phyloP scores from a whole-genome alignment of 2,329 filamentous ascomycete genomes.

The Aspergillus novofumigatus region DNA sequence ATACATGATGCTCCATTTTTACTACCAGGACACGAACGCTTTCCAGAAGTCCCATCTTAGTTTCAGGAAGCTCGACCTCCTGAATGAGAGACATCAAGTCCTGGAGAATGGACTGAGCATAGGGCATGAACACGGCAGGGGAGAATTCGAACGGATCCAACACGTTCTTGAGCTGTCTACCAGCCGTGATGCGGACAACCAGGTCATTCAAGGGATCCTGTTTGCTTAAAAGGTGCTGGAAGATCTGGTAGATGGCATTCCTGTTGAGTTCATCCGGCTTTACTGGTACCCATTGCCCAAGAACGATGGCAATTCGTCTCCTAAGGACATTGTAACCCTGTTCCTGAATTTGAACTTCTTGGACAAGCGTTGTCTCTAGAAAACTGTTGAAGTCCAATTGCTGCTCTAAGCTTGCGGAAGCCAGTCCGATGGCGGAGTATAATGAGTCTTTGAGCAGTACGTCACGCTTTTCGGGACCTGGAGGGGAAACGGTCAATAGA shows the following conservation, averaged over 20 bases:
- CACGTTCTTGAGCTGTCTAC: constrained; percentile 73
- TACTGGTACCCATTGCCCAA: constrained; percentile 85
- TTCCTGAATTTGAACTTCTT: constrained; percentile 68
- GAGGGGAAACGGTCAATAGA: not conserved
- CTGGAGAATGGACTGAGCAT: constrained; percentile 67
- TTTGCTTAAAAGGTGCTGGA: constrained; percentile 75
- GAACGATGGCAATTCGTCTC: constrained; percentile 79
- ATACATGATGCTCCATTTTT: constrained; percentile 70
- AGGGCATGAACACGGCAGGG: constrained; percentile 69
- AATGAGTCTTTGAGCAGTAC: constrained; percentile 88
- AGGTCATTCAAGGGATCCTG: constrained; percentile 78
- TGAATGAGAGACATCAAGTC: constrained; percentile 73
- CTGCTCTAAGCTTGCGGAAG: constrained; percentile 69
- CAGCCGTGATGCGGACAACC: constrained; percentile 87
- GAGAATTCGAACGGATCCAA: constrained; percentile 82
- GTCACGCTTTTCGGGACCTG: constrained; percentile 58
- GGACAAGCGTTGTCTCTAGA: constrained; percentile 67
- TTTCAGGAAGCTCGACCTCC: constrained; percentile 77
- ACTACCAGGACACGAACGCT: constrained; percentile 78
- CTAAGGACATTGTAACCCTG: constrained; percentile 76
- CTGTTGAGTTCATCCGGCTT: constrained; percentile 66
- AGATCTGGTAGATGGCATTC: constrained; percentile 79
- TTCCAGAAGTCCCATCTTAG: constrained; percentile 83
- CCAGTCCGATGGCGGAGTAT: constrained; percentile 86
- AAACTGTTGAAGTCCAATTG: constrained; percentile 81